A percentile compares a stretch with the other conserved stretches of the same genome.
Evolutionary conservation across 2,329 filamentous ascomycete genomes (phyloP).

Genomic region (Trichoderma gracile): DNA sequence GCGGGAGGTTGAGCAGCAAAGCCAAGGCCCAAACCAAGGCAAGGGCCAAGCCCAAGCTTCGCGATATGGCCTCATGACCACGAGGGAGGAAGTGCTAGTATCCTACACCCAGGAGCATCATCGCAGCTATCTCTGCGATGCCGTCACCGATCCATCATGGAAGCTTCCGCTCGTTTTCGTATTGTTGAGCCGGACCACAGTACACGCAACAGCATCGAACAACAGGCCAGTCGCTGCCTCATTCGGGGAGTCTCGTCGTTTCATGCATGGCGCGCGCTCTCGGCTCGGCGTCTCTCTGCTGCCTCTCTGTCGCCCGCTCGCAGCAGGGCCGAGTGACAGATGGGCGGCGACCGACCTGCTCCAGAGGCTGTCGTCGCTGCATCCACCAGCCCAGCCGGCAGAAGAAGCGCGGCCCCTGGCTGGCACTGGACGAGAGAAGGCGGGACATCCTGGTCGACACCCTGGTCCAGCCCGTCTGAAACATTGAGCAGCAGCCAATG

Average conservation of each 20-base stretch:
- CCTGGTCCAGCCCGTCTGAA: constrained; percentile 10
- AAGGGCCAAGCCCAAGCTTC: not conserved
- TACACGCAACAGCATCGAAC: not conserved
- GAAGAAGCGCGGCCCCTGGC: constrained; percentile 3
- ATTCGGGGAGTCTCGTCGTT: constrained; percentile 27
- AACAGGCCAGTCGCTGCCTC: not conserved
- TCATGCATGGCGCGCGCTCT: constrained; percentile 21
- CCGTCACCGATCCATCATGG: not conserved
- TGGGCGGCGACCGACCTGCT: constrained; percentile 2
- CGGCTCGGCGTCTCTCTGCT: constrained; percentile 12
- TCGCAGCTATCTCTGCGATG: no score
- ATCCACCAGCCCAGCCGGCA: not conserved
- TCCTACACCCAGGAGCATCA: no score
- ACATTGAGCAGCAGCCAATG: constrained; percentile 16
- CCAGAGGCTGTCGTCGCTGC: constrained; percentile 11
- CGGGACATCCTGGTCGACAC: constrained; percentile 11
- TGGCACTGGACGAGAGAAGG: not conserved
- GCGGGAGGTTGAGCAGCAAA: not conserved
- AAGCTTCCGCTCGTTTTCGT: constrained; percentile 5
- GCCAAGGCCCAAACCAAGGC: not conserved
- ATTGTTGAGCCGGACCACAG: not conserved
- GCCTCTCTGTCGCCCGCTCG: constrained; percentile 1
- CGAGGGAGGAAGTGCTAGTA: no score
- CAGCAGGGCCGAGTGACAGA: constrained; percentile 12
- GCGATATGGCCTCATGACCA: no score